Base-by-base conservation (phyloP, 1,284 basidiomycete species). In the Leccinum subatratum region DNA sequence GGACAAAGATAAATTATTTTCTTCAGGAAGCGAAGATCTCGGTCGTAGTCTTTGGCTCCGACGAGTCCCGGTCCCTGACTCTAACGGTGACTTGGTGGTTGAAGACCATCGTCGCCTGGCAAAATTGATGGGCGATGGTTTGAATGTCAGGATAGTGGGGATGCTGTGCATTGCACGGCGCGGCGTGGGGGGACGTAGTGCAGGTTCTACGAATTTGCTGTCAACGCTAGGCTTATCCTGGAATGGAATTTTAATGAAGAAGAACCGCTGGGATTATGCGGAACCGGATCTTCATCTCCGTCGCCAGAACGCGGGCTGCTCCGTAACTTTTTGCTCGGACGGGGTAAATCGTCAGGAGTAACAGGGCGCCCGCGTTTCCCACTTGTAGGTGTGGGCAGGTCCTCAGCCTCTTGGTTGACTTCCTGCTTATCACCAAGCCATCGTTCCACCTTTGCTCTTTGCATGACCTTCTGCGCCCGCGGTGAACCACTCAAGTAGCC, bases 41-140 rank as follows among this genome's bases (percentile, higher is more conserved):
- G 77, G 77, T 67, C 76, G 77, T 68, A 79, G 70, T 69, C 75
- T 74, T 63, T 77, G 76, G 67, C 77, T 79, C 58, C 75, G 77
- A 58, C 75, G 69, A 45, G 72, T 71, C 65, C 72, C 71, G 37
- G 69, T 68, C 72, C 74, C 70, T 69, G 71, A 69, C 64, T 78
- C 74, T 67, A 73, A 68, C 63, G 77, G 72, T 62, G 77, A 75
- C 66, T 73, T 74, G 67, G 70, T 62, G 34, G 71, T 67, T 63
- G 81, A 79, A 65, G 80, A 81, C 85, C 85, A 86, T 57, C 84
- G 81, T 63, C 82, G 81, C 67, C 79, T 80, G 12, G 85, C 84
- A 68, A 84, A 81, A 72, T 82, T 84, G 77, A 82, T 78, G 16
- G 85, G 84, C 57, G 82, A 82, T 25, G 85, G 85, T 67, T 81